phyloP scores from a whole-genome alignment of 163 green algal species.

The Chlorella variabilis region DNA sequence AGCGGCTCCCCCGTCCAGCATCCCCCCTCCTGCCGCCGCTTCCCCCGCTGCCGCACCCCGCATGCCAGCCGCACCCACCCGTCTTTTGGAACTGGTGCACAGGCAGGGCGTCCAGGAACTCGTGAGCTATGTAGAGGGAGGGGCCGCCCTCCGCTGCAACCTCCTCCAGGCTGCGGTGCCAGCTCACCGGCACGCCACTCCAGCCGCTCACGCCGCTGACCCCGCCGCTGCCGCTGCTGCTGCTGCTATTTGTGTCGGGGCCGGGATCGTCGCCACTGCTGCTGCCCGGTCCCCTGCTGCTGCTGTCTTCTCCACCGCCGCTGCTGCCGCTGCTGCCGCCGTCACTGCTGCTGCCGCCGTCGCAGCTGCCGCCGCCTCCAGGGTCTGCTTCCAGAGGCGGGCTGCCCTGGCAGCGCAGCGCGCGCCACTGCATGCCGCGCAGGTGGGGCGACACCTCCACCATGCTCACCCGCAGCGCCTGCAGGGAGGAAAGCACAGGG shows the following conservation, averaged over 20 bases:
- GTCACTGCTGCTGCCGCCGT: neutral
- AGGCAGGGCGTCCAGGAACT: slow-evolving; percentile 98
- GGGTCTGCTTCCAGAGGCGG: neutral
- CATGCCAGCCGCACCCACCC: neutral
- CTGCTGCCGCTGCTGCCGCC: neutral
- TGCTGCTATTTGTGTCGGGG: neutral
- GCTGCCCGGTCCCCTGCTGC: neutral
- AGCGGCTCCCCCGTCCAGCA: too few relatives aligned
- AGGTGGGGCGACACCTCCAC: slow-evolving; percentile 87
- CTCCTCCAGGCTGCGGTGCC: slow-evolving; percentile 73
- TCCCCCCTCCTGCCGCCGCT: too few relatives aligned
- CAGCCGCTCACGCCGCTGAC: neutral
- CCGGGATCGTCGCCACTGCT: neutral
- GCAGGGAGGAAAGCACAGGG: neutral
- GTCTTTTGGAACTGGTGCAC: slow-evolving; percentile 93
- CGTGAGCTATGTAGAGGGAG: slow-evolving; percentile 89
- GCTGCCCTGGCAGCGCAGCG: slow-evolving; percentile 56
- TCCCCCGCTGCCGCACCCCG: too few relatives aligned
- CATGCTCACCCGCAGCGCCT: slow-evolving; percentile 76
- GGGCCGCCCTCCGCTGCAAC: slow-evolving; percentile 57
- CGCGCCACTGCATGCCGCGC: slow-evolving; percentile 65
- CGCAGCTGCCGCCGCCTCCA: neutral
- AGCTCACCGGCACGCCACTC: slow-evolving; percentile 60
- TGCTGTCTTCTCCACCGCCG: neutral
- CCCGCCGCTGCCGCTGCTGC: neutral